Conservation (phyloP, 2,329 filamentous ascomycete species). For the Lasiodiplodia gonubiensis region DNA sequence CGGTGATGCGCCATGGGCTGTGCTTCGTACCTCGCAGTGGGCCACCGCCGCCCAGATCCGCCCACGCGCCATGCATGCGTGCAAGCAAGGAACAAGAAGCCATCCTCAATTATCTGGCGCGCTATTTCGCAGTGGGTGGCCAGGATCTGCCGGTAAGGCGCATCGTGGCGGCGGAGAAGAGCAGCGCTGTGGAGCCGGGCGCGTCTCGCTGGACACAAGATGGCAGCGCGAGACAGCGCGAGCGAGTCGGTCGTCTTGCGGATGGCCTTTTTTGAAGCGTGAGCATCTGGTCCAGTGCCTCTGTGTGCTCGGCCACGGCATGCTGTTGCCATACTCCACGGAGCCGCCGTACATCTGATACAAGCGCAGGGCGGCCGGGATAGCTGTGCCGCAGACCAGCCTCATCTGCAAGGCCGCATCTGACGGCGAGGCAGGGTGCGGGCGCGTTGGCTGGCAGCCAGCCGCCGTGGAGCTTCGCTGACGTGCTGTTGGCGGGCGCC, state of each 20-base stretch:
- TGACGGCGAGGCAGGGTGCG: background rate
- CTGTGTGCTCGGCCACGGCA: background rate
- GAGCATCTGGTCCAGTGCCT: background rate
- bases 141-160: constrained; percentile 17
- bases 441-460: background rate
- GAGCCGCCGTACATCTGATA: background rate
- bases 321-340: background rate
- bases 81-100: constrained; percentile 16
- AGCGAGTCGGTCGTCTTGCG: background rate
- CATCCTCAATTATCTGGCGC: constrained; percentile 8
- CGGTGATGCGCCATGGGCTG: constrained; percentile 14
- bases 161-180: constrained; percentile 9
- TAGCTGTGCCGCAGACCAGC: constrained; percentile 18
- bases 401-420: constrained; percentile 9
- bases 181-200: constrained; percentile 11
- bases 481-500: constrained; percentile 12
- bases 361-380: background rate
- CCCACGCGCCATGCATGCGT: constrained; percentile 20
- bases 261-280: background rate
- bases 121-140: constrained; percentile 18
- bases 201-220: background rate
- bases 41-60: constrained; percentile 7
- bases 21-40: constrained; percentile 22
- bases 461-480: background rate
- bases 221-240: background rate